Percentiles rank a stretch among this genome's conserved stretches.
Conservation (phyloP, 306 rosid species). For the Cajanus cajan region DNA sequence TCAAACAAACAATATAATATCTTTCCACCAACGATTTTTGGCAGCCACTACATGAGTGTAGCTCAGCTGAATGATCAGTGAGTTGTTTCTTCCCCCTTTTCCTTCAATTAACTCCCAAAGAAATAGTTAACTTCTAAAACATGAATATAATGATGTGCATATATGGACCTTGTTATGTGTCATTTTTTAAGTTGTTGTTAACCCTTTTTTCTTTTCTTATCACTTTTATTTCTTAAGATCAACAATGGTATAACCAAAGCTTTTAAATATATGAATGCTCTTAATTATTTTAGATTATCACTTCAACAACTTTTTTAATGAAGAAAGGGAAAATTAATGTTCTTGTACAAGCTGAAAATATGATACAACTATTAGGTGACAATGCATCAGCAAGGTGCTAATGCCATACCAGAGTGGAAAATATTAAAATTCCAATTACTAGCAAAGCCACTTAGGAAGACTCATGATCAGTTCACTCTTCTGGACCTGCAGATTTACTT, state of each 20-base stretch:
- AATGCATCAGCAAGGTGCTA: background rate
- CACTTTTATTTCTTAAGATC: constrained; percentile 18
- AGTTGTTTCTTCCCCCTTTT: background rate
- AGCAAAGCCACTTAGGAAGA: background rate
- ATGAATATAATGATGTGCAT: background rate
- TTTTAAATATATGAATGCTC: background rate
- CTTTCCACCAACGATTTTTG: constrained; percentile 19
- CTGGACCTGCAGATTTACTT: background rate
- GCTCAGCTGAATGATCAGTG: constrained; percentile 16
- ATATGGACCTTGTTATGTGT: constrained; percentile 2
- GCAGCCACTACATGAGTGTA: constrained; percentile 5
- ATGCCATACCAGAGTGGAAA: background rate
- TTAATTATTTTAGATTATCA: background rate
- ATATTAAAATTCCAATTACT: background rate
- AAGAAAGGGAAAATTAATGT: background rate
- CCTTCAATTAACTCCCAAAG: background rate
- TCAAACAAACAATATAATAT: constrained; percentile 23
- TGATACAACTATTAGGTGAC: background rate
- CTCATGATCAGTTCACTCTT: background rate
- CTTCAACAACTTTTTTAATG: background rate
- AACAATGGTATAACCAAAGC: constrained; percentile 10
- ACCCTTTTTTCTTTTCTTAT: background rate
- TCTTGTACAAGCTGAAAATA: background rate
- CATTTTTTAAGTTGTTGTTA: constrained; percentile 8
- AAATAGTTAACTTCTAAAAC: background rate